Evolutionary conservation across 352 stramenopile species (phyloP).

Genomic region (Globisporangium sylvaticum): DNA sequence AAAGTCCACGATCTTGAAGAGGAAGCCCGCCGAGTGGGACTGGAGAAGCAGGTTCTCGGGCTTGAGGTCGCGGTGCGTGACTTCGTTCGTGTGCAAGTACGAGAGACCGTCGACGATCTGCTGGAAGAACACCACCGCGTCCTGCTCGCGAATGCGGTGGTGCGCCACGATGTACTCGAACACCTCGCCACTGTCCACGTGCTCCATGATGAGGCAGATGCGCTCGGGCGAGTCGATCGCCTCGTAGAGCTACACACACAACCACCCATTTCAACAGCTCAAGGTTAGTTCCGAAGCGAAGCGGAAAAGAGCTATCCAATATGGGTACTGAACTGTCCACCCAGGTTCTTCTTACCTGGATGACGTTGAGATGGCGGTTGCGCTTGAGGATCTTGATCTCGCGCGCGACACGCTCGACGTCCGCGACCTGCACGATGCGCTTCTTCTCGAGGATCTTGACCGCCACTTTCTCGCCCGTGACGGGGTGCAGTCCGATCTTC

Average conservation of each 20-base stretch:
- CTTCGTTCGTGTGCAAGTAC: conserved; percentile 88
- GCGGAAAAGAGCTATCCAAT: too few relatives aligned
- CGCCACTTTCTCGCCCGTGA: conserved; percentile 91
- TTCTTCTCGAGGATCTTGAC: conserved; percentile 93
- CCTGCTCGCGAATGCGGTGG: conserved; percentile 75
- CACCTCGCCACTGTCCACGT: conserved; percentile 89
- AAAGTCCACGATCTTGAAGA: conserved; percentile 93
- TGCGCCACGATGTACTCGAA: conserved; percentile 94
- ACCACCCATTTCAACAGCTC: conserved; percentile 17
- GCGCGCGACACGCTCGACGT: conserved; percentile 87
- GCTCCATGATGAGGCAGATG: conserved; percentile 94
- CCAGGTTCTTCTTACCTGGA: conserved; percentile 40
- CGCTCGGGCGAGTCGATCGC: conserved; percentile 81
- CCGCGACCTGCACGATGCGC: conserved; percentile 82
- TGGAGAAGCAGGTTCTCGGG: conserved; percentile 96
- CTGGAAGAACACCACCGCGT: conserved; percentile 82
- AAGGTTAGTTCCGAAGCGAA: background rate
- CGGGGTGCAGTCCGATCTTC: conserved; percentile 79
- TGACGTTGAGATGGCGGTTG: conserved; percentile 87
- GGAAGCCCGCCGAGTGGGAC: conserved; percentile 27
- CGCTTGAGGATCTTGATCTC: conserved; percentile 95
- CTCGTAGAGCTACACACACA: conserved; percentile 80
- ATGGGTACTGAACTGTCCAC: background rate
- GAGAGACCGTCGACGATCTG: conserved; percentile 90
- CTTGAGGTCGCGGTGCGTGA: conserved; percentile 96